Evolutionary conservation across 2,329 filamentous ascomycete species (phyloP).

Genomic region (Colletotrichum sojae): DNA sequence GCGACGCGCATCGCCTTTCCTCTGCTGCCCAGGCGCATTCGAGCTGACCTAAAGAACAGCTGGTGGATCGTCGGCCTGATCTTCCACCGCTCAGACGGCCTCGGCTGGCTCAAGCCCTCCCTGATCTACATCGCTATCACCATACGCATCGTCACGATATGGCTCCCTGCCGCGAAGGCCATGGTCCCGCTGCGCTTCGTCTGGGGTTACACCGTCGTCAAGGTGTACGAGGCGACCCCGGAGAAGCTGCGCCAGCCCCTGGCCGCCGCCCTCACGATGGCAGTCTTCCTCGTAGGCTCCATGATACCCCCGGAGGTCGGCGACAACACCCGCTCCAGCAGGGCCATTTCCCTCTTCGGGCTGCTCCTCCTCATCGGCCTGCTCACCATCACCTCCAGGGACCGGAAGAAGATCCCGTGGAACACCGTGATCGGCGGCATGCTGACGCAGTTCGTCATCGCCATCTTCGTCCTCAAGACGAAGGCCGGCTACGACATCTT

Average conservation of each 20-base stretch:
- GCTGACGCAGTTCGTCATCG: constrained; percentile 35
- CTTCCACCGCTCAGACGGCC: constrained; percentile 28
- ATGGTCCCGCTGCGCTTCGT: constrained; percentile 33
- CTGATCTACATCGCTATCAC: constrained; percentile 75
- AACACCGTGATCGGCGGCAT: constrained; percentile 38
- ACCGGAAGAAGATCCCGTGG: constrained; percentile 37
- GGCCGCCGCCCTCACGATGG: constrained; percentile 26
- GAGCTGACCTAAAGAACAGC: constrained; percentile 9
- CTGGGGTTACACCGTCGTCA: constrained; percentile 24
- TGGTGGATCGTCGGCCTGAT: constrained; percentile 39
- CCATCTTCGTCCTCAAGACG: constrained; percentile 35
- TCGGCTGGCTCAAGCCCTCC: constrained; percentile 76
- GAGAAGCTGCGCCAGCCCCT: constrained; percentile 32
- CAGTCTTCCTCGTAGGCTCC: constrained; percentile 29
- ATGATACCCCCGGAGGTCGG: constrained; percentile 35
- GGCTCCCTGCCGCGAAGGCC: constrained; percentile 33
- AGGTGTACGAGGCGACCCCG: constrained; percentile 29
- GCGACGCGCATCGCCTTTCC: neutral
- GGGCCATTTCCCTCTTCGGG: constrained; percentile 34
- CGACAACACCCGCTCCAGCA: constrained; percentile 34
- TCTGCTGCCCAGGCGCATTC: neutral
- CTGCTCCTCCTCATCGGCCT: constrained; percentile 31
- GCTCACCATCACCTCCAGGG: constrained; percentile 29
- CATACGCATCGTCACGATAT: constrained; percentile 65
- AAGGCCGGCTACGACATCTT: constrained; percentile 73